Percentiles rank a stretch among this genome's conserved stretches.
Evolutionary conservation across 2,329 filamentous ascomycete genomes (phyloP).

Genomic region (Penicillium occitanis): DNA sequence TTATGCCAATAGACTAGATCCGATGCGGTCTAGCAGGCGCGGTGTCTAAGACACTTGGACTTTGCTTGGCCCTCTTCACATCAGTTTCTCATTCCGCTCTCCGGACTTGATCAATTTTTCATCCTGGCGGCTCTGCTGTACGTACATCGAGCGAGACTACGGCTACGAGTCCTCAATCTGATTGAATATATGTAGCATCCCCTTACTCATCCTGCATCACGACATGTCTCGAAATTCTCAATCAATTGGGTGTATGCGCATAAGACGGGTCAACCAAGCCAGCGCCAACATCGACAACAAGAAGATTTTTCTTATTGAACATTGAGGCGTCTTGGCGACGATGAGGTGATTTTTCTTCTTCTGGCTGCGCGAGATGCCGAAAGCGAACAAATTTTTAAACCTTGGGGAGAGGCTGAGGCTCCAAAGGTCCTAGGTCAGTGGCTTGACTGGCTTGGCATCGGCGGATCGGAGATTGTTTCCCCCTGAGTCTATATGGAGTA

Average conservation of each 20-base stretch:
- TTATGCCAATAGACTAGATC: neutral
- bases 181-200: neutral
- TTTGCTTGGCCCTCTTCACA: neutral
- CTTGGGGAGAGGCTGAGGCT: neutral
- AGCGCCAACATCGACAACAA: neutral
- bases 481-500: neutral
- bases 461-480: neutral
- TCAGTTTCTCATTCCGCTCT: too few species aligned
- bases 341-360: neutral
- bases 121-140: neutral
- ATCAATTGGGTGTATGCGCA: neutral
- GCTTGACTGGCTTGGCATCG: slow-evolving; percentile 7
- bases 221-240: slow-evolving; percentile 1
- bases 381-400: neutral
- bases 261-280: neutral
- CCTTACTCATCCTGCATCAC: neutral
- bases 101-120: neutral
- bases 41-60: neutral
- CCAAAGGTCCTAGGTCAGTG: neutral
- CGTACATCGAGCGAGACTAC: neutral
- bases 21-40: neutral
- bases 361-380: neutral
- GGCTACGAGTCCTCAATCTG: neutral
- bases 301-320: neutral
- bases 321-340: neutral